These are phyloP conservation scores for Stylonectria norvegica DNA, from an alignment of 2,329 filamentous ascomycete species.

Conservation along the genomic window DNA sequence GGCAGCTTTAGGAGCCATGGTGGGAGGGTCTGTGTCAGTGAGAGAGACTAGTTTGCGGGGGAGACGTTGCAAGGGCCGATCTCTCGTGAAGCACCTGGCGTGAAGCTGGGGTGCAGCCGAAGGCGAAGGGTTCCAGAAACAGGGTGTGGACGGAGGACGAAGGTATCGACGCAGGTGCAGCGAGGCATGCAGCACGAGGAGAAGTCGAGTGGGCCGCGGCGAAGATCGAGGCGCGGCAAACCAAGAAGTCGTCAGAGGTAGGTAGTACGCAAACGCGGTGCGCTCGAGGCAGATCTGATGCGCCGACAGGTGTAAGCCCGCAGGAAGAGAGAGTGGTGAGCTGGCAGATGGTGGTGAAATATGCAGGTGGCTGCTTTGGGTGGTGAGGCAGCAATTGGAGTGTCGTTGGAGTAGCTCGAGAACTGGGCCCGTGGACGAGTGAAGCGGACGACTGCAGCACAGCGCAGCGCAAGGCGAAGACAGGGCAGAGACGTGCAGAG, in stretches of 20 bases:
- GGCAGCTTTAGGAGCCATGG: constrained; percentile 34
- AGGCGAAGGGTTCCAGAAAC: constrained; percentile 12
- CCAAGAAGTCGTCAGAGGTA: constrained; percentile 17
- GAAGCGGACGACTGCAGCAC: constrained; percentile 23
- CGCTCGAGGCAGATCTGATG: constrained; percentile 27
- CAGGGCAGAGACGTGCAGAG: constrained; percentile 12
- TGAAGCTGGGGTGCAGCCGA: constrained; percentile 23
- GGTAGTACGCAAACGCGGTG: no score
- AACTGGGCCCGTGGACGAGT: constrained; percentile 20
- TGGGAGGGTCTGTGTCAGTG: constrained; percentile 29
- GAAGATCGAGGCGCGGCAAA: constrained; percentile 14
- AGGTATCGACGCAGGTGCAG: constrained; percentile 27
- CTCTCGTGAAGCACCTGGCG: constrained; percentile 20
- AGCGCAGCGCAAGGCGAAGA: constrained; percentile 21
- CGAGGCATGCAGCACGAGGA: constrained; percentile 21
- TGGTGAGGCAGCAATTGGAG: constrained; percentile 20
- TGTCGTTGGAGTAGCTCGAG: constrained; percentile 22
- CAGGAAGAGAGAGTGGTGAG: constrained; percentile 29
- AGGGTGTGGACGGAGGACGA: constrained; percentile 15
- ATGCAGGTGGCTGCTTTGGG: constrained; percentile 35
- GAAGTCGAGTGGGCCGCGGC: constrained; percentile 20
- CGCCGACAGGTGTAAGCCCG: constrained; percentile 28
- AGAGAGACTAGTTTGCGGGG: constrained; percentile 25
- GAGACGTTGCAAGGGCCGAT: constrained; percentile 25
- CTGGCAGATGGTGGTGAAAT: constrained; percentile 30